Conservation (phyloP, 495 filamentous ascomycete genomes). For the Penicillium lagena region DNA sequence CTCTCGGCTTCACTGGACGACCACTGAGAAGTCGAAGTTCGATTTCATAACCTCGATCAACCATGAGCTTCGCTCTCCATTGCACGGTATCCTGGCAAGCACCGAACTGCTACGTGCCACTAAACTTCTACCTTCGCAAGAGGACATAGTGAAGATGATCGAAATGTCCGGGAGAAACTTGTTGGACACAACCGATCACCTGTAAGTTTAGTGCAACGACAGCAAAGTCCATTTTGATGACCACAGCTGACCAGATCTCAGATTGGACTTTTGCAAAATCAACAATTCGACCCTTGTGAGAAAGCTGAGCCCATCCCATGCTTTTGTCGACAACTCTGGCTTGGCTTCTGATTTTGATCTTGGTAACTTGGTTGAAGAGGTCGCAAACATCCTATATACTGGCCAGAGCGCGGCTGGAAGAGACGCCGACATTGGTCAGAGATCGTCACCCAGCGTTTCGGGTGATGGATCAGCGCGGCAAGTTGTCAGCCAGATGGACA, state of each 20-base stretch:
- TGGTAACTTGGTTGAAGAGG: constrained; percentile 49
- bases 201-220: too few species aligned
- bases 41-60: constrained; percentile 68
- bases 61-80: constrained; percentile 65
- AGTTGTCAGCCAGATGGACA: constrained; percentile 3
- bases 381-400: constrained; percentile 51
- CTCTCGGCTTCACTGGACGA: constrained; percentile 42
- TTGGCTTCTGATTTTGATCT: constrained; percentile 36
- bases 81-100: constrained; percentile 62
- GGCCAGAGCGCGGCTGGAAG: constrained; percentile 23
- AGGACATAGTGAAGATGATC: constrained; percentile 55
- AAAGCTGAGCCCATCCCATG: background rate
- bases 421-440: background rate
- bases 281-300: constrained; percentile 28
- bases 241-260: too few species aligned
- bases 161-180: constrained; percentile 60
- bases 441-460: too few species aligned
- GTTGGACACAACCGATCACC: constrained; percentile 64
- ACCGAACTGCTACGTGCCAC: constrained; percentile 58
- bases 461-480: too few species aligned
- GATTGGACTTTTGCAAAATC: constrained; percentile 53
- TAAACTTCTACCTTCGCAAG: constrained; percentile 42
- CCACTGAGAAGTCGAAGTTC: constrained; percentile 52
- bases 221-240: too few species aligned
- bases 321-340: constrained; percentile 4